Percentiles rank a stretch among this genome's conserved stretches.
phyloP scores from a whole-genome alignment of 1,139 yeast species.

The Geotrichum phurueaensis region DNA sequence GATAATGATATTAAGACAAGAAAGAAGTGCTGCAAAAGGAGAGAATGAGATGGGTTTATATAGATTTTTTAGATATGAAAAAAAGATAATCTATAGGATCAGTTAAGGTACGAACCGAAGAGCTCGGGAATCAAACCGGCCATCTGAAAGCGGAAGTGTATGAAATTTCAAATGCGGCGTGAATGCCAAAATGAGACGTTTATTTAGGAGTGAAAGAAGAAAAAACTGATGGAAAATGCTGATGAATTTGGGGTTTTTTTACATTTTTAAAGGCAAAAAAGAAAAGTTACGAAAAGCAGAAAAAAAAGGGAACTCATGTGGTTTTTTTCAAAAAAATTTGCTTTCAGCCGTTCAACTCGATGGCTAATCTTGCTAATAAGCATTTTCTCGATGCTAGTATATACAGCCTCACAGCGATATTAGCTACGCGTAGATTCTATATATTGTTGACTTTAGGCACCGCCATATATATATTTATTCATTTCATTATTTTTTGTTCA shows the following conservation, averaged over 20 bases:
- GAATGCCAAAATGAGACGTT: no score
- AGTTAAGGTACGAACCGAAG: background rate
- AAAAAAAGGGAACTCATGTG: background rate
- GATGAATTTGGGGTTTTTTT: background rate
- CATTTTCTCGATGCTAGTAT: no score
- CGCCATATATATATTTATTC: no score
- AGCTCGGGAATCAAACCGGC: background rate
- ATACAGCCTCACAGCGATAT: no score
- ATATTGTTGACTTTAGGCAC: no score
- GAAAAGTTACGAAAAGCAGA: background rate
- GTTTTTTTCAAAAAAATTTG: background rate
- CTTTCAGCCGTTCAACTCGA: background rate
- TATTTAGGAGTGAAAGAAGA: background rate
- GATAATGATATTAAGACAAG: background rate
- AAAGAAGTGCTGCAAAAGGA: background rate
- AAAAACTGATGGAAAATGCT: background rate
- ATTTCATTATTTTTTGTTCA: no score
- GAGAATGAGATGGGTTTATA: background rate
- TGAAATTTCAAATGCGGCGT: background rate
- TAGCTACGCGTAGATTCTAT: no score
- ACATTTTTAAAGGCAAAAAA: background rate
- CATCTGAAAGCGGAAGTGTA: background rate
- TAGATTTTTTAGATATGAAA: slow-evolving; percentile 2
- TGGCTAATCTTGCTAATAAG: background rate
- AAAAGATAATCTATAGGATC: background rate